phyloP scores from a whole-genome alignment of 2,329 filamentous ascomycete genomes.

The Chaetomium sp. region DNA sequence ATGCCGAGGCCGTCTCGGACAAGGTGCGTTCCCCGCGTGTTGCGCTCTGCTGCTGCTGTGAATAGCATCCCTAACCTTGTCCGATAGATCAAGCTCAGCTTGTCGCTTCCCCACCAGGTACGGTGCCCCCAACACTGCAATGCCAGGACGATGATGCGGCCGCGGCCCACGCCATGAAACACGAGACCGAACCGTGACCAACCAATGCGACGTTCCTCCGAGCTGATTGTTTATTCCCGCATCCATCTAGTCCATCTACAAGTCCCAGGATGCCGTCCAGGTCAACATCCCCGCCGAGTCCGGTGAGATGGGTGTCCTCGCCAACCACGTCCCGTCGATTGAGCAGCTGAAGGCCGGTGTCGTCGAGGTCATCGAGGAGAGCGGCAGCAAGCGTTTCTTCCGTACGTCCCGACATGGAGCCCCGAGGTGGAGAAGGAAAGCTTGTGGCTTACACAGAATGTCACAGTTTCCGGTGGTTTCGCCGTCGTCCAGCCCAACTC shows the following conservation, averaged over 20 bases:
- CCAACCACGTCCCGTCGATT: conserved; percentile 97
- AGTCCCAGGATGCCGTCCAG: conserved; percentile 75
- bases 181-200: conserved; percentile 12
- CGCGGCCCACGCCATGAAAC: conserved; percentile 34
- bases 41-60: not conserved
- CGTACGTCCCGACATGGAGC: conserved; percentile 61
- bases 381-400: conserved; percentile 96
- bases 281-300: conserved; percentile 99
- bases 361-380: conserved; percentile 94
- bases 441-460: conserved; percentile 24
- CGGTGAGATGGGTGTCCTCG: conserved; percentile 98
- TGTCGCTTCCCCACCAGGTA: conserved; percentile 98
- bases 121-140: conserved; percentile 41
- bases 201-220: conserved; percentile 18
- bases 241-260: conserved; percentile 67
- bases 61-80: conserved; percentile 12
- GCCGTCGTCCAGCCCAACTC: conserved; percentile 96
- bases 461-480: conserved; percentile 89
- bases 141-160: not conserved
- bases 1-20: conserved; percentile 84
- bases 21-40: conserved; percentile 53
- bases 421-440: conserved; percentile 11
- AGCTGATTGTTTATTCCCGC: conserved; percentile 54
- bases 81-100: conserved; percentile 86
- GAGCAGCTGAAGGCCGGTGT: conserved; percentile 98